Conservation (phyloP, 2,329 filamentous ascomycete genomes). For the Talaromyces sp. region DNA sequence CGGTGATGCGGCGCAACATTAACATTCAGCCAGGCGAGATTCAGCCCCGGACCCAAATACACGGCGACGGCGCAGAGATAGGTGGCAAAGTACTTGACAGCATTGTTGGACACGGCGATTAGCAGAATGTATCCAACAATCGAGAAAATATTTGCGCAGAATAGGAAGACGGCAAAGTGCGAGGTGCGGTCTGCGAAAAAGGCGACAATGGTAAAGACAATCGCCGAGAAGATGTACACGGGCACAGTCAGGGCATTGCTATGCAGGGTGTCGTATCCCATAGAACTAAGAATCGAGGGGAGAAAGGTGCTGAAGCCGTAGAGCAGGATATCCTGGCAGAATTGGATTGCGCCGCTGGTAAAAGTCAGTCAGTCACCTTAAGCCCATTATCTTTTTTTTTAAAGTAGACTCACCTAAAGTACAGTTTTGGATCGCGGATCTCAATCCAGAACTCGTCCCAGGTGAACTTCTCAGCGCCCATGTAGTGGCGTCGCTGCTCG, state of each 20-base stretch:
- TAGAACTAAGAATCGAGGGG: slow-evolving; percentile 51
- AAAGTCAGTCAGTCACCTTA: background rate
- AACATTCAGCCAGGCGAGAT: slow-evolving; percentile 46
- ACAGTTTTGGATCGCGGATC: slow-evolving; percentile 49
- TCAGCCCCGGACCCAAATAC: slow-evolving; percentile 46
- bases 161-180: slow-evolving; percentile 31
- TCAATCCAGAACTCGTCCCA: slow-evolving; percentile 49
- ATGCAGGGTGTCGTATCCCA: slow-evolving; percentile 50
- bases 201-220: slow-evolving; percentile 43
- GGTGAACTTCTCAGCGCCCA: slow-evolving; percentile 47
- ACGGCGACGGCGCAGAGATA: slow-evolving; percentile 47
- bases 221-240: slow-evolving; percentile 50
- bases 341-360: slow-evolving; percentile 44
- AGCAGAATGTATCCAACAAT: slow-evolving; percentile 50
- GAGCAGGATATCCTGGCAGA: slow-evolving; percentile 50
- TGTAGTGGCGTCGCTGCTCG: slow-evolving; percentile 44
- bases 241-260: slow-evolving; percentile 54
- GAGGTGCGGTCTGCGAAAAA: slow-evolving; percentile 44
- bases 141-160: slow-evolving; percentile 39
- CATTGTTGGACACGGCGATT: slow-evolving; percentile 42
- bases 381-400: background rate
- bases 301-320: slow-evolving; percentile 59
- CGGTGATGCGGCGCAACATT: slow-evolving; percentile 47
- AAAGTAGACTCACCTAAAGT: slow-evolving; percentile 24
- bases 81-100: slow-evolving; percentile 48